phyloP scores from a whole-genome alignment of 306 rosid species.

The Inga leiocalycina region DNA sequence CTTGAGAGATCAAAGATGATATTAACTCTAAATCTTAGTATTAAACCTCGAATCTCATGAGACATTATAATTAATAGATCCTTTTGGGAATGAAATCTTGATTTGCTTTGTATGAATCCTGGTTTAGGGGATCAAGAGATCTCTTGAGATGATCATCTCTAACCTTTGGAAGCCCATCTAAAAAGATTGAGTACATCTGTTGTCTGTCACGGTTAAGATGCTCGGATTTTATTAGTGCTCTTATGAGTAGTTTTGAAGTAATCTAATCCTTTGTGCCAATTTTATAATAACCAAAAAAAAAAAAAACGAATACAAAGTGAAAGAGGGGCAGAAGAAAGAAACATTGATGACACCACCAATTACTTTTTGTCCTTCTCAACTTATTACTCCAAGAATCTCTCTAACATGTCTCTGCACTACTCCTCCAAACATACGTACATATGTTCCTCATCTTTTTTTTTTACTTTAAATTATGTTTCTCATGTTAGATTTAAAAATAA shows the following conservation, averaged over 20 bases:
- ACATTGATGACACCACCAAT: conserved; percentile 43
- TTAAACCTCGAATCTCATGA: neutral
- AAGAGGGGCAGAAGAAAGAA: neutral
- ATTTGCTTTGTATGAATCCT: neutral
- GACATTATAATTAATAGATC: neutral
- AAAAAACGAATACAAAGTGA: neutral
- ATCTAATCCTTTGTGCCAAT: neutral
- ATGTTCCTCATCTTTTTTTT: neutral
- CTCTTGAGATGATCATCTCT: neutral
- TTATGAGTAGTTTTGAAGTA: neutral
- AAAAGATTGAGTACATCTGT: neutral
- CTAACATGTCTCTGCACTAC: conserved; percentile 18
- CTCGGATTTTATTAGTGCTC: neutral
- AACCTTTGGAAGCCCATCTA: neutral
- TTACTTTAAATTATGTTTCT: too few relatives aligned
- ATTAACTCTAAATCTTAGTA: neutral
- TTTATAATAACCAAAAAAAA: neutral
- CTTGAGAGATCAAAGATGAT: too few relatives aligned
- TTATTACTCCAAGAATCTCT: conserved; percentile 16
- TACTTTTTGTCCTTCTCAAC: conserved; percentile 1
- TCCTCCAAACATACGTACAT: neutral
- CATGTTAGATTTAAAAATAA: too few relatives aligned
- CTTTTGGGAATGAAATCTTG: neutral
- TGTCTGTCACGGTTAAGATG: neutral
- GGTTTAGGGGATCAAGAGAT: neutral